Conservation (phyloP, 345 rosid genomes). For the rapeseed (Brassica napus) region DNA sequence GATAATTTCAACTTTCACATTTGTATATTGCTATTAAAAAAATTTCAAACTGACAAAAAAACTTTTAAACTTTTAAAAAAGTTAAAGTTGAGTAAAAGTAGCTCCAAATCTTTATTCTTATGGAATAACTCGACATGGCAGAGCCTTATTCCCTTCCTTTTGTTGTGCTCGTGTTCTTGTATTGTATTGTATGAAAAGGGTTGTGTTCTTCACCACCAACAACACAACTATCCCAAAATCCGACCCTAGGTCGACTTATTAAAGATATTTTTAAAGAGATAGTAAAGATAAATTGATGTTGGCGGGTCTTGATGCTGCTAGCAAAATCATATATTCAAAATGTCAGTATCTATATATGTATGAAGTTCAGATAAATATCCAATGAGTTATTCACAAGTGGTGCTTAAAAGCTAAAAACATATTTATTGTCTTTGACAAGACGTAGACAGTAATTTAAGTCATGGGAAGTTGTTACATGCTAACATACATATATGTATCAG, state of each 20-base stretch:
- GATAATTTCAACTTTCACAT: neutral
- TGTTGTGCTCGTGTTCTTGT: constrained; percentile 1
- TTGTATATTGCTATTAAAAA: neutral
- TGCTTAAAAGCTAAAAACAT: constrained; percentile 25
- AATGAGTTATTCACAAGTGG: constrained; percentile 20
- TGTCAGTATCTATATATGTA: neutral
- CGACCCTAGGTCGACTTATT: neutral
- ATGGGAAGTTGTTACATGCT: constrained; percentile 11
- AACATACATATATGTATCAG: neutral
- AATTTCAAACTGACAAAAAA: neutral
- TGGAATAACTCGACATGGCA: constrained; percentile 2
- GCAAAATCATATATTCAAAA: neutral
- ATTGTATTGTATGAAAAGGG: neutral
- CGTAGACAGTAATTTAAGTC: constrained; percentile 22
- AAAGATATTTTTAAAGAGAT: neutral
- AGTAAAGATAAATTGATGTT: neutral
- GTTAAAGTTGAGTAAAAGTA: constrained; percentile 7
- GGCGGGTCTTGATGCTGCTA: constrained; percentile 9
- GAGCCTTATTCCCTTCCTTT: neutral
- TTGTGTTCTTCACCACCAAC: neutral
- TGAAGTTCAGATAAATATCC: constrained; percentile 10
- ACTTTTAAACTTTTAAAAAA: neutral
- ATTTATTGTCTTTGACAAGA: constrained; percentile 29
- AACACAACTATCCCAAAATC: neutral
- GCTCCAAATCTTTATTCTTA: neutral